Evolutionary conservation across 345 rosid genomes (phyloP).

Genomic region (Eucalyptus dawsonii): DNA sequence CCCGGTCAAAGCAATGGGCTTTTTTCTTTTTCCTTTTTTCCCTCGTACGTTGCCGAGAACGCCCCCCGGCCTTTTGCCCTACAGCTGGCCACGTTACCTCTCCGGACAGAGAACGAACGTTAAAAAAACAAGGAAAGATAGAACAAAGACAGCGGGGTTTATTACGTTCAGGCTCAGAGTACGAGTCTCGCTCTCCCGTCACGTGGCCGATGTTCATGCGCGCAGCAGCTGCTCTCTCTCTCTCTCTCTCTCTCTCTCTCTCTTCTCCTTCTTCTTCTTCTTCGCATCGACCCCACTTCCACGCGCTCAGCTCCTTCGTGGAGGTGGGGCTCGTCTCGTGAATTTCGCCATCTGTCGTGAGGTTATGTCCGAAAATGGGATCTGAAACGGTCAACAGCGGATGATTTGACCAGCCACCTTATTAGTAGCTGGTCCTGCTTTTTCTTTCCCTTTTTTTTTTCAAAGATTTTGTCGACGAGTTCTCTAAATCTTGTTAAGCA

Average conservation of each 20-base stretch:
- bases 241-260: background rate
- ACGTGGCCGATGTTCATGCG: slow-evolving; percentile 2
- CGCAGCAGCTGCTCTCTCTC: background rate
- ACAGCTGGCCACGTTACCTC: slow-evolving; percentile 34
- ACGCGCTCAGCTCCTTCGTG: background rate
- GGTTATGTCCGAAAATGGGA: background rate
- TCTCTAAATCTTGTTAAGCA: background rate
- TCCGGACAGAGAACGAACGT: background rate
- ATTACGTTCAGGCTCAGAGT: background rate
- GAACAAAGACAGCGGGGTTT: background rate
- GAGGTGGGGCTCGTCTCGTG: background rate
- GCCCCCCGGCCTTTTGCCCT: background rate
- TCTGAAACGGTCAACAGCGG: background rate
- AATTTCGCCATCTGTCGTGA: background rate
- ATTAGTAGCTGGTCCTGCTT: background rate
- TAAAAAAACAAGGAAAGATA: background rate
- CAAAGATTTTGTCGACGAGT: background rate
- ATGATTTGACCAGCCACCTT: background rate
- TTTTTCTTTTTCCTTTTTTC: background rate
- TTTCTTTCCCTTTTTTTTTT: background rate
- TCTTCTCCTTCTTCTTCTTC: background rate
- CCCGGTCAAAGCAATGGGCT: background rate
- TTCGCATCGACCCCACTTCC: background rate
- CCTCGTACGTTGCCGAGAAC: background rate
- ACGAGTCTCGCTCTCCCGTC: background rate